Evolutionary conservation across 176 grass and related monocot genomes (phyloP).

Genomic region (Bothriochloa decipiens): DNA sequence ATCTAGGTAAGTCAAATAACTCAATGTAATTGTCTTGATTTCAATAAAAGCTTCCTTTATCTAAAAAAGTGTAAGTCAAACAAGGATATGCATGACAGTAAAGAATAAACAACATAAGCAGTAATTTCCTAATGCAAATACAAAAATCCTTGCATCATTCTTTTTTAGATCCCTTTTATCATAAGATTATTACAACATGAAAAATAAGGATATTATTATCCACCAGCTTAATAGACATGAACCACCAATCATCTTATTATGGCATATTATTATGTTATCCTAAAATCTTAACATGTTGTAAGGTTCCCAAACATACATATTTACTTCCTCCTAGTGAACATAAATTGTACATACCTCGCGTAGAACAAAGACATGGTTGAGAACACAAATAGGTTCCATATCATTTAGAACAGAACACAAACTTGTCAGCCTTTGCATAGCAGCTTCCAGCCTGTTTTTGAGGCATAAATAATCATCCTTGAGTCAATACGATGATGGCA

Average conservation of each 20-base stretch:
- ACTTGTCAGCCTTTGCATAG: constrained; percentile 96
- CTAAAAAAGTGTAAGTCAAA: not conserved
- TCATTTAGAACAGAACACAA: constrained; percentile 99
- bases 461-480: constrained; percentile 40
- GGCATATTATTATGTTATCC: not conserved
- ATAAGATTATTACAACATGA: constrained; percentile 30
- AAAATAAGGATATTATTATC: constrained; percentile 33
- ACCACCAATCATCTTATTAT: constrained; percentile 10
- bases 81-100: not conserved
- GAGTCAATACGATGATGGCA: constrained; percentile 24
- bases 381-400: constrained; percentile 99
- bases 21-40: not conserved
- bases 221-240: constrained; percentile 21
- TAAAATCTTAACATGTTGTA: constrained; percentile 26
- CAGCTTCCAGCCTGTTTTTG: constrained; percentile 95
- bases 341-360: constrained; percentile 68
- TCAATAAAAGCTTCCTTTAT: not conserved
- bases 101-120: constrained; percentile 39
- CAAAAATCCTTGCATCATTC: not conserved
- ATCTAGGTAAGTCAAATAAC: constrained; percentile 31
- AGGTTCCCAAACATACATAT: constrained; percentile 1
- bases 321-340: constrained; percentile 23
- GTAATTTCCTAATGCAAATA: constrained; percentile 6
- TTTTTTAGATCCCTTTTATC: constrained; percentile 17
- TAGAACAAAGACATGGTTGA: constrained; percentile 99